Conservation (phyloP, 805 yeast species). For the Yamadazyma akitaensis region DNA sequence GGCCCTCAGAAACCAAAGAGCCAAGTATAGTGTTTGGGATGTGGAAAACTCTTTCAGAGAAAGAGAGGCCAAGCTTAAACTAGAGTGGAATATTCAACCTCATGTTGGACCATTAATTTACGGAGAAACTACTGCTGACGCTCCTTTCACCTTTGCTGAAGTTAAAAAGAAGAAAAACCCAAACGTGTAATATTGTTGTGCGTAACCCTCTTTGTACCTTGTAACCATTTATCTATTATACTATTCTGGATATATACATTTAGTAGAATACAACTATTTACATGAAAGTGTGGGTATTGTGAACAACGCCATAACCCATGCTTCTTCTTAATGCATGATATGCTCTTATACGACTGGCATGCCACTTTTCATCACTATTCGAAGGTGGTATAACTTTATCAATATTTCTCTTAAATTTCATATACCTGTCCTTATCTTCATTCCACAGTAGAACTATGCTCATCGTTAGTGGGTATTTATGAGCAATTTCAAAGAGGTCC, state of each 20-base stretch:
- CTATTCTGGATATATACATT: neutral
- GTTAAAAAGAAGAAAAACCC: constrained; percentile 3
- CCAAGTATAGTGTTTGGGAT: constrained; percentile 90
- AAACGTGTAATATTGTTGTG: neutral
- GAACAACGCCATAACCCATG: neutral
- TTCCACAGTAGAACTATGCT: constrained; percentile 19
- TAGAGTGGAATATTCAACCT: constrained; percentile 94
- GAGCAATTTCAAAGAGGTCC: constrained; percentile 28
- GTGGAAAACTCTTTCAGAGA: constrained; percentile 57
- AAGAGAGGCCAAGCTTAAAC: constrained; percentile 61
- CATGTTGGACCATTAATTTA: constrained; percentile 74
- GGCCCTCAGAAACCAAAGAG: constrained; percentile 47
- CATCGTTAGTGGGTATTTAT: constrained; percentile 34
- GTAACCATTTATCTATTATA: neutral
- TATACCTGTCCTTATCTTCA: neutral
- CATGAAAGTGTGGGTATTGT: neutral
- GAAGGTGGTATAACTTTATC: constrained; percentile 18
- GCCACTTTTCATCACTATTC: constrained; percentile 16
- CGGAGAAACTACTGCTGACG: constrained; percentile 48
- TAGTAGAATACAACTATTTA: constrained; percentile 4
- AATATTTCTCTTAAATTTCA: constrained; percentile 8
- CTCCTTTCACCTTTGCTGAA: constrained; percentile 30
- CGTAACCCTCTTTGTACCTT: too few relatives aligned
- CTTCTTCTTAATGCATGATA: constrained; percentile 17
- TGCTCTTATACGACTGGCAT: constrained; percentile 23